These are phyloP conservation scores for Hemisphaericaspora nanyangensis DNA, from an alignment of 805 yeast species.

Conservation along the genomic window DNA sequence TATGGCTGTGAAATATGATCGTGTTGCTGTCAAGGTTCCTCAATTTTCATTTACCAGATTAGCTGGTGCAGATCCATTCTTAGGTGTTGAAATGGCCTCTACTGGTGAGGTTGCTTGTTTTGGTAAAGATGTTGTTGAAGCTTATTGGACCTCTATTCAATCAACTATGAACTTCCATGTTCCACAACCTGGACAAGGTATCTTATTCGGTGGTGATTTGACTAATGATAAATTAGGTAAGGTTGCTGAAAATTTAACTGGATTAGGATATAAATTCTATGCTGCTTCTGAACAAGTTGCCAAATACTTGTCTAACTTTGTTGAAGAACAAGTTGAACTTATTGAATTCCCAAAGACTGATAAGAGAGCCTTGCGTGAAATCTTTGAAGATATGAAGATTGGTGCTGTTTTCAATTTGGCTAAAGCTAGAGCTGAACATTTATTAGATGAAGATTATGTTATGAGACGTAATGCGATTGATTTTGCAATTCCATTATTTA, in stretches of 20 bases:
- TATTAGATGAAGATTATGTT: slow-evolving; percentile 85
- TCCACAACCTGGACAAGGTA: slow-evolving; percentile 86
- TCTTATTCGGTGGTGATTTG: slow-evolving; percentile 92
- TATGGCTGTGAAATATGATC: slow-evolving; percentile 66
- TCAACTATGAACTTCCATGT: slow-evolving; percentile 95
- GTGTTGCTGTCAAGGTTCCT: slow-evolving; percentile 82
- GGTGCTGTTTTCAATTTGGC: slow-evolving; percentile 92
- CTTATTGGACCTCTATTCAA: slow-evolving; percentile 97
- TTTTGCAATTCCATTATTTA: slow-evolving; percentile 92
- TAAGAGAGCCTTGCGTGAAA: slow-evolving; percentile 89
- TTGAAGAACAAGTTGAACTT: slow-evolving; percentile 49
- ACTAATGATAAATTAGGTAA: slow-evolving; percentile 63
- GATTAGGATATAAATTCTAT: slow-evolving; percentile 78
- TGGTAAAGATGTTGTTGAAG: slow-evolving; percentile 80
- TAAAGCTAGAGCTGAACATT: slow-evolving; percentile 77
- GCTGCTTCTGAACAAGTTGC: slow-evolving; percentile 73
- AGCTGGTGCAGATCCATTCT: slow-evolving; percentile 98
- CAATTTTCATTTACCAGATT: slow-evolving; percentile 97
- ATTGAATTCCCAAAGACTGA: slow-evolving; percentile 92
- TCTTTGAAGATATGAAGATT: slow-evolving; percentile 82
- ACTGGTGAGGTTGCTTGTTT: slow-evolving; percentile 99
- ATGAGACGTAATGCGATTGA: slow-evolving; percentile 99
- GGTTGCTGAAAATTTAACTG: slow-evolving; percentile 66
- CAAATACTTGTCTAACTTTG: slow-evolving; percentile 55
- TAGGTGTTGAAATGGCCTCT: slow-evolving; percentile 99